Evolutionary conservation across 1,284 basidiomycete species (phyloP).

Genomic region (Macrocystidia cucumis): DNA sequence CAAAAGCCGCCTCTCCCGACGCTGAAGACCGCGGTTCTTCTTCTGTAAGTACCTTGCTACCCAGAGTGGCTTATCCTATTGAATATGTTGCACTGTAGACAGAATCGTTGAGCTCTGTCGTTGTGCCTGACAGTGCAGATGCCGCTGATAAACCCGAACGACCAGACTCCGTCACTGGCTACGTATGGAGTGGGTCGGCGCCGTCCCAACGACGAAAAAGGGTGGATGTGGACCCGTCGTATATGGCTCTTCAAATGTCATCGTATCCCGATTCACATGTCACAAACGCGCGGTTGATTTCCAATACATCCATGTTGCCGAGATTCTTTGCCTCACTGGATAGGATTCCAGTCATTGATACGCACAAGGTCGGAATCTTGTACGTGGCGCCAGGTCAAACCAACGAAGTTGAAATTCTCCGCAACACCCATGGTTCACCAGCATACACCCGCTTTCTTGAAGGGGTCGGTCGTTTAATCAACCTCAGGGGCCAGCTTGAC

Average conservation of each 20-base stretch:
- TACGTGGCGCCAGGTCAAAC: slow-evolving; percentile 93
- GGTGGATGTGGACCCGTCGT: slow-evolving; percentile 81
- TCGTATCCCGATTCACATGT: slow-evolving; percentile 64
- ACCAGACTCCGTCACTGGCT: slow-evolving; percentile 69
- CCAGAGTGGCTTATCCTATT: no score
- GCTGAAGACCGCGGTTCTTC: no score
- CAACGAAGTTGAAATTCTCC: slow-evolving; percentile 81
- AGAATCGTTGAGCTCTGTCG: no score
- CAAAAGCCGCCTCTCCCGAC: slow-evolving; percentile 21
- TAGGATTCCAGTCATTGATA: slow-evolving; percentile 91
- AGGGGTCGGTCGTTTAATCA: slow-evolving; percentile 84
- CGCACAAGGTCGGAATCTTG: slow-evolving; percentile 93
- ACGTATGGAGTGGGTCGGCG: slow-evolving; percentile 79
- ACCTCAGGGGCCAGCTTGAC: slow-evolving; percentile 86
- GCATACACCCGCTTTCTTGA: slow-evolving; percentile 92
- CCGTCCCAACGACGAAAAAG: slow-evolving; percentile 84
- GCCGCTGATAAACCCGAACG: slow-evolving; percentile 23
- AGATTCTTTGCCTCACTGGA: slow-evolving; percentile 71
- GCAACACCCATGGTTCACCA: slow-evolving; percentile 89
- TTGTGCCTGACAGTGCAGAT: no score
- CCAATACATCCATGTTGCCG: slow-evolving; percentile 46
- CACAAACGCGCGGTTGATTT: slow-evolving; percentile 37
- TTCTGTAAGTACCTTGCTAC: no score
- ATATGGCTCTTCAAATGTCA: slow-evolving; percentile 84
- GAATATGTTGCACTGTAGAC: no score